phyloP scores from a whole-genome alignment of 257 asterid genomes.

The Plectranthus barbatus region DNA sequence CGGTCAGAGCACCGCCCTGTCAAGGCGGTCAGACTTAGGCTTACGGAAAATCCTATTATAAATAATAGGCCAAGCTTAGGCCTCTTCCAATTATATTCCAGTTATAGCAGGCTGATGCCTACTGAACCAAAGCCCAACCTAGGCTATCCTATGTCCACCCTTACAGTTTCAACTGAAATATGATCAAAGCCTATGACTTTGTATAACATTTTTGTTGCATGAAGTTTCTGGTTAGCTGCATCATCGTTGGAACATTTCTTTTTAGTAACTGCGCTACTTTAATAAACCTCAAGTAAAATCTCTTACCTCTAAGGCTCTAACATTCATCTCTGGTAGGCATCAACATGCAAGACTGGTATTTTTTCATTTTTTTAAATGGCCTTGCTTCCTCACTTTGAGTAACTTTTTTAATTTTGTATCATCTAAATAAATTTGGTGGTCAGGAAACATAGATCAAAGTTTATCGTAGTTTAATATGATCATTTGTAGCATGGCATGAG shows the following conservation, averaged over 20 bases:
- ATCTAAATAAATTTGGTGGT: constrained; percentile 1
- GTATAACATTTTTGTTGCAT: background rate
- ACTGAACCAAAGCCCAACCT: too few relatives aligned
- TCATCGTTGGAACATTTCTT: background rate
- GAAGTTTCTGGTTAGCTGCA: constrained; percentile 1
- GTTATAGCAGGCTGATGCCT: too few relatives aligned
- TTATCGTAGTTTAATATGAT: constrained; percentile 7
- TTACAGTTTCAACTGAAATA: background rate
- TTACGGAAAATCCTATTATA: too few relatives aligned
- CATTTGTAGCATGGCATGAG: background rate
- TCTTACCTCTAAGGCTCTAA: background rate
- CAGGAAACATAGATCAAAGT: background rate
- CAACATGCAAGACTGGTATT: background rate
- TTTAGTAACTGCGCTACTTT: background rate
- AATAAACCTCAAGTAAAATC: constrained; percentile 5
- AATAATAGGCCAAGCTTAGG: too few relatives aligned
- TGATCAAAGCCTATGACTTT: background rate
- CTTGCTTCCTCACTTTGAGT: background rate
- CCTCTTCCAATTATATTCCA: too few relatives aligned
- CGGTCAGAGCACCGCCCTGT: too few relatives aligned
- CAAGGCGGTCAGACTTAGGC: too few relatives aligned
- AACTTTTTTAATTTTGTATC: background rate
- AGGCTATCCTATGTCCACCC: too few relatives aligned
- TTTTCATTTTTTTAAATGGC: background rate
- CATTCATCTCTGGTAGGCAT: background rate